Evolutionary conservation across 495 filamentous ascomycete species (phyloP), one percentile per base, ranked within the genome.

Genomic region (Xylaria telfairii): DNA sequence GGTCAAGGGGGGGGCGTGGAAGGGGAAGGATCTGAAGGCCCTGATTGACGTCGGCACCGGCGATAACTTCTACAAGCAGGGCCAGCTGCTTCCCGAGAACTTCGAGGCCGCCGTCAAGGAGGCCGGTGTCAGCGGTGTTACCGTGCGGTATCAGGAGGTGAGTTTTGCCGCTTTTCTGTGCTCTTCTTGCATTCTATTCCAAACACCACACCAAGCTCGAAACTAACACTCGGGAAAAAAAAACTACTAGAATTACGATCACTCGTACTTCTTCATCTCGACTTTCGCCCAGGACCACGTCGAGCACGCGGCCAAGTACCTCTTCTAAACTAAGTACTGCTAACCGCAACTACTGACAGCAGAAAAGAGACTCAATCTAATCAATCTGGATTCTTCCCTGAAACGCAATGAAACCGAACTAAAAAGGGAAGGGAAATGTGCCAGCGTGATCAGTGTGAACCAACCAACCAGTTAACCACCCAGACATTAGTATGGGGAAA

Each of bases 211-310:
- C 8, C 3, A 37, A 37, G 34, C 34, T 4, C 34, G 3, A 37
- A 37, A 28, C 30, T 65, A 34, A 21, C 13, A n/a, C n/a, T n/a
- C 30, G 15, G 7, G 1, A 30, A 0, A 0, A 24, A 39, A 13
- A 15, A 28, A n/a, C n/a, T 1, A 34, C 12, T 76, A 93, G 77
- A 94, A 89, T 63, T 99, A 99, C 78, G 96, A 99, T 81, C 96
- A 98, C 80, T 96, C 93, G 65, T 99, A 99, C 79, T 98, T 87
- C 81, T 97, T 96, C 75, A 95, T 99, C 83, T 89, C 95, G 37
- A 88, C 85, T 13, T 99, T 99, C 81, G 86, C 92, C 60, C 90
- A 91, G 74, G 95, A 98, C 72, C 96, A 99, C 85, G 86, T 99
- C 63, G 89, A 91, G 65, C 93, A 96, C 80, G 93, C 94, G 67